These are phyloP conservation scores for Kodamaea restingae DNA, from an alignment of 805 yeast genomes.

Conservation along the genomic window DNA sequence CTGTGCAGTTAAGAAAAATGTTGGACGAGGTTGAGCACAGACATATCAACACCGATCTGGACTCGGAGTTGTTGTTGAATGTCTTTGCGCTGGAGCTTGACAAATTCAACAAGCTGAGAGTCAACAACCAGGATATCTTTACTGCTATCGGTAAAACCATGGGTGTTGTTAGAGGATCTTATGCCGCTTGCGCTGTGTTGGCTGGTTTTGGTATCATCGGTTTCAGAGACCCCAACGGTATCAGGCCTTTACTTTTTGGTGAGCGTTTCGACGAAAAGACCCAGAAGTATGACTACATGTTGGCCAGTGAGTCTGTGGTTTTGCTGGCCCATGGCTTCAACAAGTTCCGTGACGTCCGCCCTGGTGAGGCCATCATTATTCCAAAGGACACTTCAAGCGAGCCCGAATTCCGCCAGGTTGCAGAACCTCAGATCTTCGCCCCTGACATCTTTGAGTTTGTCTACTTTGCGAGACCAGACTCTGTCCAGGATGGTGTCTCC, in stretches of 20 bases:
- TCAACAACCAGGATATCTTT: conserved; percentile 85
- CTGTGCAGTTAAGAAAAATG: conserved; percentile 67
- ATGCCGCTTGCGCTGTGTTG: conserved; percentile 89
- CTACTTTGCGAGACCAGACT: conserved; percentile 96
- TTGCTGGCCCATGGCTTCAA: conserved; percentile 86
- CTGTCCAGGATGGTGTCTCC: conserved; percentile 93
- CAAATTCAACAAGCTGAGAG: conserved; percentile 87
- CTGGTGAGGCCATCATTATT: conserved; percentile 96
- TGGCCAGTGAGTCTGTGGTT: conserved; percentile 94
- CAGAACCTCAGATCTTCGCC: conserved; percentile 69
- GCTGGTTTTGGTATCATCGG: conserved; percentile 97
- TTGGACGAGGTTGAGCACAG: conserved; percentile 94
- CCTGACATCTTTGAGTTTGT: conserved; percentile 98
- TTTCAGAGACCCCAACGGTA: conserved; percentile 95
- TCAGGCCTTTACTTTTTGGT: conserved; percentile 86
- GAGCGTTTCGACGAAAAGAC: conserved; percentile 61
- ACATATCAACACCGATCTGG: conserved; percentile 95
- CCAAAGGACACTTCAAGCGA: conserved; percentile 60
- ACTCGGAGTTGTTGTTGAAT: conserved; percentile 85
- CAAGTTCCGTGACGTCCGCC: conserved; percentile 75
- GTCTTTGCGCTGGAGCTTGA: conserved; percentile 90
- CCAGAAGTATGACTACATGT: conserved; percentile 82
- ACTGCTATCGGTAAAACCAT: conserved; percentile 81
- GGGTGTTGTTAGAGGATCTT: conserved; percentile 87
- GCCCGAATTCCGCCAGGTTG: conserved; percentile 87